These are phyloP conservation scores for Corymbia calophylla DNA, from an alignment of 441 rosid genomes.

Conservation along the genomic window DNA sequence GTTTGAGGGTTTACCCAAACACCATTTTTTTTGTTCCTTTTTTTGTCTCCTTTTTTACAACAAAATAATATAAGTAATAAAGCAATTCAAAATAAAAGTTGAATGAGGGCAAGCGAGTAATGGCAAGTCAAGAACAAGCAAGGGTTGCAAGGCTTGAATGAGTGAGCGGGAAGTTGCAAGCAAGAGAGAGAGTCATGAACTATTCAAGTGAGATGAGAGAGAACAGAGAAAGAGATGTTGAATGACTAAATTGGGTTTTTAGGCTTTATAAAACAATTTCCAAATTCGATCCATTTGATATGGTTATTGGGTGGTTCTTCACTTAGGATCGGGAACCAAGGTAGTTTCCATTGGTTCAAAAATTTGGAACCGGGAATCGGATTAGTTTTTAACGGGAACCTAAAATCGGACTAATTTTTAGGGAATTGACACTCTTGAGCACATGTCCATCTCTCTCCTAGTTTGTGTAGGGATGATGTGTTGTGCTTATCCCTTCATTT, in stretches of 20 bases:
- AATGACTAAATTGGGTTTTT: neutral
- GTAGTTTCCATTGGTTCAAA: too few species aligned
- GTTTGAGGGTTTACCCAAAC: neutral
- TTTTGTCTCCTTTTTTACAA: neutral
- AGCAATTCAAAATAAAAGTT: too few species aligned
- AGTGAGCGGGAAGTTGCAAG: neutral
- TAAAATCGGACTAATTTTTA: neutral
- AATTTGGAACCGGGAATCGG: neutral
- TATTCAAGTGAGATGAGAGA: too few species aligned
- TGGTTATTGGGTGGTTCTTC: neutral
- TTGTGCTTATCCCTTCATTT: neutral
- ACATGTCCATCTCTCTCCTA: neutral
- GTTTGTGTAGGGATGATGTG: neutral
- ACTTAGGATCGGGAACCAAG: neutral
- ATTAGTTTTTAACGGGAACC: neutral
- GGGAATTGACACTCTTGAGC: neutral
- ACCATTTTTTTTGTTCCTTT: neutral
- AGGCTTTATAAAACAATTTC: neutral
- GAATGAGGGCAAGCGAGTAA: neutral
- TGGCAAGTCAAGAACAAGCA: too few species aligned
- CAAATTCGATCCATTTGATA: too few species aligned
- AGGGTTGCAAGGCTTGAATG: too few species aligned
- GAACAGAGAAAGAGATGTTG: neutral
- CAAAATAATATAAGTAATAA: too few species aligned
- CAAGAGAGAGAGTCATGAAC: too few species aligned